phyloP scores from a whole-genome alignment of 2,329 filamentous ascomycete species.

The Trichoderma gracile region DNA sequence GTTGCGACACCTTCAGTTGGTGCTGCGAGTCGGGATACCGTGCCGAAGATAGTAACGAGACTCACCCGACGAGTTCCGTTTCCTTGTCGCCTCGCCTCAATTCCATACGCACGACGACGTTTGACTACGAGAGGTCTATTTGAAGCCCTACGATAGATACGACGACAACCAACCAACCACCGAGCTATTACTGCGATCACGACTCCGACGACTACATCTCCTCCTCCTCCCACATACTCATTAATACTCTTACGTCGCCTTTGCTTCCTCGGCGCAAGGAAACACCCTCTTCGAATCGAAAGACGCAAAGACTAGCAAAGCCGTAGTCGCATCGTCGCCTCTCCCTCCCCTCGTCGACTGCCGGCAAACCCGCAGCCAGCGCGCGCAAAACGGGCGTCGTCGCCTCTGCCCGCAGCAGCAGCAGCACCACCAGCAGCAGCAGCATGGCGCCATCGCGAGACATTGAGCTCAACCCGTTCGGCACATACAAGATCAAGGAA shows the following conservation, averaged over 20 bases:
- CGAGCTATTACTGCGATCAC: background rate
- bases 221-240: background rate
- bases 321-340: conserved; percentile 14
- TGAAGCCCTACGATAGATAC: no score
- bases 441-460: conserved; percentile 45
- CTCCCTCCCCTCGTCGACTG: conserved; percentile 17
- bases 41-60: conserved; percentile 6
- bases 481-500: conserved; percentile 59
- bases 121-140: background rate
- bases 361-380: conserved; percentile 10
- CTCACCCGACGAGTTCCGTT: background rate
- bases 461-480: conserved; percentile 59
- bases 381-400: conserved; percentile 9
- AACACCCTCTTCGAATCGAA: no score
- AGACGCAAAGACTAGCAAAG: background rate
- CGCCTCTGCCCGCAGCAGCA: no score
- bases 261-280: no score
- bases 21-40: conserved; percentile 17
- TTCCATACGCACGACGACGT: background rate
- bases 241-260: background rate
- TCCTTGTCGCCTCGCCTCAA: background rate
- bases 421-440: conserved; percentile 21
- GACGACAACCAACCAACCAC: no score
- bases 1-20: conserved; percentile 3
- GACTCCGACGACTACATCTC: background rate